Percentiles rank a stretch among this genome's conserved stretches.
Evolutionary conservation across 148 eudicot genomes (phyloP).

Genomic region (Cornus controversa): DNA sequence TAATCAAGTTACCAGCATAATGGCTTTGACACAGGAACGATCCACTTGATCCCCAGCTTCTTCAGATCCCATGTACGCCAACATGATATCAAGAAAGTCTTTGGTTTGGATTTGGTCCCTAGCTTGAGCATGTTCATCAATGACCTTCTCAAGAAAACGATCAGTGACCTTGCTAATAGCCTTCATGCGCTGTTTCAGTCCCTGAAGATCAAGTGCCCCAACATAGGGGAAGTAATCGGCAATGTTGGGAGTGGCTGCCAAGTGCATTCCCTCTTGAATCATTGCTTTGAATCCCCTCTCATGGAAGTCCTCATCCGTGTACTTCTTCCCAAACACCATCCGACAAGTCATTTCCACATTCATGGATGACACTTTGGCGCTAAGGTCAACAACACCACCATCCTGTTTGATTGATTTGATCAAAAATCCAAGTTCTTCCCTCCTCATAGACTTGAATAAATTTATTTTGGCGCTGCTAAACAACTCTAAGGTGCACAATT

Average conservation of each 20-base stretch:
- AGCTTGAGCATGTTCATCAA: background rate
- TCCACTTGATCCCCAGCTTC: too few relatives aligned
- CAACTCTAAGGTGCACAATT: slow-evolving; percentile 10
- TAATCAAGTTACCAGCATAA: slow-evolving; percentile 22
- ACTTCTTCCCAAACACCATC: too few relatives aligned
- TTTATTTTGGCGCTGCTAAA: background rate
- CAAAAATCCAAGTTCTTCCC: slow-evolving; percentile 8
- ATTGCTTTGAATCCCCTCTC: slow-evolving; percentile 15
- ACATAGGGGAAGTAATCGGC: too few relatives aligned
- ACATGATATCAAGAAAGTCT: slow-evolving; percentile 22
- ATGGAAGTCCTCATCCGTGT: too few relatives aligned
- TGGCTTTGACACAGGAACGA: slow-evolving; percentile 19
- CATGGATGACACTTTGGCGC: too few relatives aligned
- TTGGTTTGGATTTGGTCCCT: background rate
- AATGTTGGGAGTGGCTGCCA: background rate
- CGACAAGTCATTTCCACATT: too few relatives aligned
- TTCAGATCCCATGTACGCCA: too few relatives aligned
- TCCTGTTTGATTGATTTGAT: too few relatives aligned
- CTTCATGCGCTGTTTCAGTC: slow-evolving; percentile 5
- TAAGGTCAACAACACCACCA: too few relatives aligned
- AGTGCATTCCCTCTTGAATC: background rate
- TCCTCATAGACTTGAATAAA: slow-evolving; percentile 13
- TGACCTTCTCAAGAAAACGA: background rate
- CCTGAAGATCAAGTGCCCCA: too few relatives aligned
- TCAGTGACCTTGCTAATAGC: slow-evolving; percentile 2